Evolutionary conservation across 2,329 filamentous ascomycete genomes (phyloP).

Genomic region (Aspergillus thermomutatus): DNA sequence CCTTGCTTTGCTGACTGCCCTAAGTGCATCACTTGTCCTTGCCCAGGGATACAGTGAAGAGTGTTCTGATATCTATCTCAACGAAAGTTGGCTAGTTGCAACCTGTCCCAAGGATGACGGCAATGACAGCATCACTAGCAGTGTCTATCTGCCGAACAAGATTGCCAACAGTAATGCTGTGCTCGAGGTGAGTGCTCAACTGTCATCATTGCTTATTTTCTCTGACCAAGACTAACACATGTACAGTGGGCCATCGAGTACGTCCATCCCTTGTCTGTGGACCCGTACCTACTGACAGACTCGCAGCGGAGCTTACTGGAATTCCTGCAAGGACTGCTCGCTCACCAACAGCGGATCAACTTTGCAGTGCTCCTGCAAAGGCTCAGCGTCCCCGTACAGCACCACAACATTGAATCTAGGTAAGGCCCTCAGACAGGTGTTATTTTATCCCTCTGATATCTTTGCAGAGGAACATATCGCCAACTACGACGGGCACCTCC

Average conservation of each 20-base stretch:
- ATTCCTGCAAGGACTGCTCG: neutral
- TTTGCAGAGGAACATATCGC: slow-evolving; percentile 13
- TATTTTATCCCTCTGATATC: neutral
- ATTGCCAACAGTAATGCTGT: slow-evolving; percentile 5
- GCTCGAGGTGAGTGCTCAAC: neutral
- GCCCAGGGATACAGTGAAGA: slow-evolving; percentile 5
- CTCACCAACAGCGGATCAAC: neutral
- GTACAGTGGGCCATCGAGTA: neutral
- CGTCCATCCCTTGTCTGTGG: neutral
- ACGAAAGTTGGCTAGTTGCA: slow-evolving; percentile 7
- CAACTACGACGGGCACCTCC: slow-evolving; percentile 13
- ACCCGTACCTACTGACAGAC: neutral
- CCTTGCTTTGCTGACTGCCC: too few species aligned
- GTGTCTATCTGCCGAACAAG: slow-evolving; percentile 6
- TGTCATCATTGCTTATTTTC: too few species aligned
- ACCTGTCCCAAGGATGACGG: slow-evolving; percentile 8
- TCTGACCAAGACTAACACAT: neutral
- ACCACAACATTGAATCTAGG: neutral
- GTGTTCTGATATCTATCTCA: slow-evolving; percentile 7
- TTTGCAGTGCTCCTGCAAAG: neutral
- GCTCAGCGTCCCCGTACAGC: neutral
- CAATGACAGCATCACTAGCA: slow-evolving; percentile 6
- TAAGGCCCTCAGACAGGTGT: neutral
- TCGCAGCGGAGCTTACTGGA: neutral
- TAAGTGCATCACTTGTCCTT: too few species aligned